A percentile compares a stretch with the other conserved stretches of the same genome.
phyloP scores from a whole-genome alignment of 768 basidiomycete genomes.

The Xanthoconium stramineum region DNA sequence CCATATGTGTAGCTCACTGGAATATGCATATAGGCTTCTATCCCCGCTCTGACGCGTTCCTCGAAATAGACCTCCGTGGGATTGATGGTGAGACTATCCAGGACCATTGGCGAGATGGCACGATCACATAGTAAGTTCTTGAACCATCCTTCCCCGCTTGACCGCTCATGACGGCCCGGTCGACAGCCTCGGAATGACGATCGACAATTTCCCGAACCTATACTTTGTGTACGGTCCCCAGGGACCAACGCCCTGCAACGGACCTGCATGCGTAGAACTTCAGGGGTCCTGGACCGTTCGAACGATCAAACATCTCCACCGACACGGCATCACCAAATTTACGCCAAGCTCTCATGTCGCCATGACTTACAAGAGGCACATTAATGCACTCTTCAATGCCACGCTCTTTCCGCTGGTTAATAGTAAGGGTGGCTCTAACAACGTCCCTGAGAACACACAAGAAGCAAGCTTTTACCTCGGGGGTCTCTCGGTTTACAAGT shows the following conservation, averaged over 20 bases:
- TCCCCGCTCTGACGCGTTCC: background rate
- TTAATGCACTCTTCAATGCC: background rate
- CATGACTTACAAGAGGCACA: slow-evolving; percentile 2
- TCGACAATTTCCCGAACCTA: slow-evolving; percentile 17
- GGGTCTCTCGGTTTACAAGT: background rate
- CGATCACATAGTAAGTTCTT: slow-evolving; percentile 13
- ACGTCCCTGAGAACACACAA: slow-evolving; percentile 8
- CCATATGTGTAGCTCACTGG: background rate
- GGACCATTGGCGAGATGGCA: slow-evolving; percentile 15
- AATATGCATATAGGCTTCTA: slow-evolving; percentile 3
- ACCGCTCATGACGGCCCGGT: too few species aligned
- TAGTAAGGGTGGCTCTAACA: slow-evolving; percentile 4
- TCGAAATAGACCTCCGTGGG: slow-evolving; percentile 12
- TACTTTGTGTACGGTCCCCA: slow-evolving; percentile 16
- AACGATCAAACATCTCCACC: slow-evolving; percentile 11
- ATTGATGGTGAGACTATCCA: slow-evolving; percentile 7
- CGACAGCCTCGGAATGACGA: slow-evolving; percentile 9
- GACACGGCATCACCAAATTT: slow-evolving; percentile 10
- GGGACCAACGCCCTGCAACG: slow-evolving; percentile 11
- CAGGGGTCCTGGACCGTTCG: slow-evolving; percentile 6
- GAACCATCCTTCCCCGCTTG: background rate
- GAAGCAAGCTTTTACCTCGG: slow-evolving; percentile 5
- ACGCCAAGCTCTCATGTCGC: slow-evolving; percentile 7
- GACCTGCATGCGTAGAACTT: slow-evolving; percentile 9
- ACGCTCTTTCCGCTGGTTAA: slow-evolving; percentile 10